Conservation (phyloP, 306 rosid genomes). For the Sicyos edulis region DNA sequence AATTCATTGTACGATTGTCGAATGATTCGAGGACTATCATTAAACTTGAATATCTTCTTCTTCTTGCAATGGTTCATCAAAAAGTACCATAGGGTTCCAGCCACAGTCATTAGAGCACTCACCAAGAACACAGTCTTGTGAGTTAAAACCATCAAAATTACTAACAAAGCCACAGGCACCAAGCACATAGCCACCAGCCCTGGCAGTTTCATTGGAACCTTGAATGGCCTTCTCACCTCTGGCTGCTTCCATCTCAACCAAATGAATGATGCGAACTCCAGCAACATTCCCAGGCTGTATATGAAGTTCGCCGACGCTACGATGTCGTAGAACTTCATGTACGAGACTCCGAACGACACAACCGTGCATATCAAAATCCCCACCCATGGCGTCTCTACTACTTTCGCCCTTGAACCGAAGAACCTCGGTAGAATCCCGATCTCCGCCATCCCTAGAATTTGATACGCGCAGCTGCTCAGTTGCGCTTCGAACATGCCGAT, state of each 20-base stretch:
- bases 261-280: conserved; percentile 2
- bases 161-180: conserved; percentile 12
- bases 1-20: neutral
- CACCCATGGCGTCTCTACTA: conserved; percentile 14
- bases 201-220: conserved; percentile 10
- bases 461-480: conserved; percentile 19
- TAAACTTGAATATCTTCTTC: conserved; percentile 16
- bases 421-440: conserved; percentile 14
- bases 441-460: conserved; percentile 20
- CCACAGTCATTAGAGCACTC: conserved; percentile 12
- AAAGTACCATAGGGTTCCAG: conserved; percentile 14
- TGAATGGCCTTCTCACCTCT: conserved; percentile 7
- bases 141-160: conserved; percentile 18
- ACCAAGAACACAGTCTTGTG: conserved; percentile 17
- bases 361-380: conserved; percentile 12
- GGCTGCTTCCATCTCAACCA: conserved; percentile 21
- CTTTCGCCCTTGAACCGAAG: conserved; percentile 8
- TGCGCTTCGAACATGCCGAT: conserved; percentile 20
- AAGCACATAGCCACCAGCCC: conserved; percentile 20
- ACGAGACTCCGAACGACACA: neutral
- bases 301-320: conserved; percentile 13
- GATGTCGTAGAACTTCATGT: conserved; percentile 14
- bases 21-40: neutral
- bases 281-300: conserved; percentile 19
- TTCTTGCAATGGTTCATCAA: conserved; percentile 18